Evolutionary conservation across 1,284 basidiomycete species (phyloP), one percentile per base, ranked within the genome.

Genomic region (Boletus mariae): DNA sequence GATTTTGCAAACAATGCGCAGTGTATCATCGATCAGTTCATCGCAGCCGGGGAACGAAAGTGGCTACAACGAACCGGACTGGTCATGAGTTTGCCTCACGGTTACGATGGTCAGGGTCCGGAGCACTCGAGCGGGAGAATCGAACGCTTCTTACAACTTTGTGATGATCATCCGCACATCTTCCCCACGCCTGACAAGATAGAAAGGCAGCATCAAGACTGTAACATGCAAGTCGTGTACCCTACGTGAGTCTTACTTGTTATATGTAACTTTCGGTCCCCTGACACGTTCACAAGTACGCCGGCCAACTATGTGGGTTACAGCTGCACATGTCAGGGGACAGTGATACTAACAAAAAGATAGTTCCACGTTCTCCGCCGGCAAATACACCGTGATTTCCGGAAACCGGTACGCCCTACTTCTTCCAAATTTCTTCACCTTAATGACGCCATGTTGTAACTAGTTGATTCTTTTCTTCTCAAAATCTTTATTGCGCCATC

Each of bases 171-270:
- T 71, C 96, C 96, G 10, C 83, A 95, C 71, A 70, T 88, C 60
- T 98, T 87, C 84, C 97, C 97, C 5, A 84, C 85, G 1, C 80
- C 82, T 1, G 86, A 97, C 72, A 95, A 96, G 80, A 77, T 95
- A 60, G 92, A 95, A 70, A 80, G 97, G 52, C 94, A 97, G 69
- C 94, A 98, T 70, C 97, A 99, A 76, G 97, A 99, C 72, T 96
- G 94, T 73, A 99, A 99, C 73, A 95, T 99, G 94, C 96, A 98
- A 74, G 88, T 98, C 60, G 92, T 97, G 38, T 98, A 98, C 76
- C 90, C 92, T 17, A 95, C 95, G 82, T 89, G 67, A 71, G 87
- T 78, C 20, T 3, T 45, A 34, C 48, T 43, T 48, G 48, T 17
- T 49, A 34, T 44, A 10, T 52, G 3, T 34, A 23, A 35, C 8